Conservation (phyloP, 768 basidiomycete species). For the Suillus luteus region DNA sequence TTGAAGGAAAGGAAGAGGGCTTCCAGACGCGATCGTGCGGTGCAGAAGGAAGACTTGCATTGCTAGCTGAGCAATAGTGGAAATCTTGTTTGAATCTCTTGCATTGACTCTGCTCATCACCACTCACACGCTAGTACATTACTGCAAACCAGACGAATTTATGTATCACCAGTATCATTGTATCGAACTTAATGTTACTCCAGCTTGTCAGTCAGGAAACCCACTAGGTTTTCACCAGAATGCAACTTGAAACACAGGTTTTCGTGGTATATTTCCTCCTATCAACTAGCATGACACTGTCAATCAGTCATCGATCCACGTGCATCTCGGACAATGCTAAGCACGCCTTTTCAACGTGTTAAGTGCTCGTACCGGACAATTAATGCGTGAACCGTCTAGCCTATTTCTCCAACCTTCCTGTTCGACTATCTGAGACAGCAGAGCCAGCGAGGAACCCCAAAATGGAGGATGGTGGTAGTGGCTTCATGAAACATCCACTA, state of each 20-base stretch:
- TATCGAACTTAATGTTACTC: neutral
- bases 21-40: slow-evolving; percentile 19
- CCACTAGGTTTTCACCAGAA: neutral
- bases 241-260: neutral
- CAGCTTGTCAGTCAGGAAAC: neutral
- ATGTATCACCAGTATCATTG: neutral
- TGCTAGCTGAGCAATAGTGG: slow-evolving; percentile 7
- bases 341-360: slow-evolving; percentile 1
- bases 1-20: slow-evolving; percentile 42
- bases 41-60: slow-evolving; percentile 8
- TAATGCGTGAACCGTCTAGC: neutral
- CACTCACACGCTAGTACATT: neutral
- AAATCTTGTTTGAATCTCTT: slow-evolving; percentile 2
- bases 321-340: neutral
- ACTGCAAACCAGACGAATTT: neutral
- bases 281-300: neutral
- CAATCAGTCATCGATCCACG: neutral
- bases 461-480: neutral
- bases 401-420: neutral
- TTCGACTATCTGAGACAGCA: neutral
- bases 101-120: neutral
- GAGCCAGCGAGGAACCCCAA: neutral
- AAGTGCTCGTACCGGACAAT: neutral
- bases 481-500: neutral
- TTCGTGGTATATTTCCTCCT: neutral